These are phyloP conservation scores for Chaetomiaceae sp. DNA, from an alignment of 2,329 filamentous ascomycete genomes.

Conservation along the genomic window DNA sequence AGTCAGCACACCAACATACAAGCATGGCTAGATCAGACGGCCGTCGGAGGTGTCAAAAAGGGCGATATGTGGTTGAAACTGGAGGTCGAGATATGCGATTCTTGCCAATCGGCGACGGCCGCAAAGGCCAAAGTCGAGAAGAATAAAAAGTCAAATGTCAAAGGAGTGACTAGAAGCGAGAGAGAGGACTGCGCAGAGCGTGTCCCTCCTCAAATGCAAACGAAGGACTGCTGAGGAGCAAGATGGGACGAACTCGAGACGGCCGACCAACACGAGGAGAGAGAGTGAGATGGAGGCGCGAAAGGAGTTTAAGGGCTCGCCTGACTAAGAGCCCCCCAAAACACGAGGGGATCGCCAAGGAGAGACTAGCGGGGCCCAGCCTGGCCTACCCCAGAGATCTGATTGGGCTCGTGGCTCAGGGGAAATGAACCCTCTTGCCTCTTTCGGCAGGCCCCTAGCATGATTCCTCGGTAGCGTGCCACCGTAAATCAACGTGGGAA, in stretches of 20 bases:
- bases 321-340: too few relatives aligned
- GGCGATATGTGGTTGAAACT: neutral
- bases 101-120: neutral
- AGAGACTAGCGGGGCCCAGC: too few relatives aligned
- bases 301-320: neutral
- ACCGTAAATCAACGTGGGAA: too few relatives aligned
- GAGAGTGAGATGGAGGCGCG: neutral
- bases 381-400: too few relatives aligned
- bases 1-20: neutral
- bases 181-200: conserved; percentile 6
- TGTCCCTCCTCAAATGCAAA: conserved; percentile 10
- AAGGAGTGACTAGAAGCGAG: conserved; percentile 28
- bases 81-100: neutral
- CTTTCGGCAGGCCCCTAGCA: too few relatives aligned
- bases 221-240: conserved; percentile 6
- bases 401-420: too few relatives aligned
- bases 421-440: too few relatives aligned
- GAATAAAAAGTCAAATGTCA: conserved; percentile 8
- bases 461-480: too few relatives aligned
- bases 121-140: conserved; percentile 5
- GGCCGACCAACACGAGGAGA: conserved; percentile 3
- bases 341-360: too few relatives aligned
- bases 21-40: conserved; percentile 8
- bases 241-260: neutral
- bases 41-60: neutral